phyloP scores from a whole-genome alignment of 2,329 filamentous ascomycete genomes.

The Hypoxylon sp. region DNA sequence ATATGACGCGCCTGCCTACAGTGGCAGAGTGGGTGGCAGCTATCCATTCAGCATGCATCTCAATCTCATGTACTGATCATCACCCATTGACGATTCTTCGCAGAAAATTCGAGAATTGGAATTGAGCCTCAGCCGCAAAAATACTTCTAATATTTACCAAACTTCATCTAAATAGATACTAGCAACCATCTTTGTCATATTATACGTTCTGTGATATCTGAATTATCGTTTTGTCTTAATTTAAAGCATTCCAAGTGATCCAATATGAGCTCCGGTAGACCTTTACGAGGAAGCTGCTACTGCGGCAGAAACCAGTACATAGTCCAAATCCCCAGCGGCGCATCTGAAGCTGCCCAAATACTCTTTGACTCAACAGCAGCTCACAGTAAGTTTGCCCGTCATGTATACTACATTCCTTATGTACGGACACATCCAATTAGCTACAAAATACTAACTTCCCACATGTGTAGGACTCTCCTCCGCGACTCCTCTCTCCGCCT shows the following conservation, averaged over 20 bases:
- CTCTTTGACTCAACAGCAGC: slow-evolving; percentile 80
- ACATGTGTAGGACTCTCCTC: slow-evolving; percentile 70
- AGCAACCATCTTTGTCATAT: not conserved
- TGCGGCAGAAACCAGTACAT: slow-evolving; percentile 90
- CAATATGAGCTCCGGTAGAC: slow-evolving; percentile 65
- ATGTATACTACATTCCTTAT: not conserved
- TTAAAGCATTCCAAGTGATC: slow-evolving; percentile 4
- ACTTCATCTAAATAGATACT: not conserved
- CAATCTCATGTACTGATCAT: slow-evolving; percentile 22
- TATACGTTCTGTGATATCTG: slow-evolving; percentile 1
- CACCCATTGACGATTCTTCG: slow-evolving; percentile 17
- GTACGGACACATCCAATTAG: not conserved
- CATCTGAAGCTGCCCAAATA: slow-evolving; percentile 72
- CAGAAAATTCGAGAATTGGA: slow-evolving; percentile 32
- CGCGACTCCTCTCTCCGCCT: slow-evolving; percentile 81
- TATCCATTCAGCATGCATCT: slow-evolving; percentile 13
- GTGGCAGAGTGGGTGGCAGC: not conserved
- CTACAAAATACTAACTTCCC: slow-evolving; percentile 14
- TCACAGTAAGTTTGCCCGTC: slow-evolving; percentile 74
- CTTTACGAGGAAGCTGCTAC: slow-evolving; percentile 82
- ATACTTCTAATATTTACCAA: slow-evolving; percentile 13
- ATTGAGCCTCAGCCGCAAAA: slow-evolving; percentile 10
- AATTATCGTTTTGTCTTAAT: not conserved
- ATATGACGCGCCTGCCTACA: slow-evolving; percentile 22
- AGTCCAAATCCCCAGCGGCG: slow-evolving; percentile 75